Evolutionary conservation across 768 basidiomycete species (phyloP).

Genomic region (Pleurotus salmoneostramineus): DNA sequence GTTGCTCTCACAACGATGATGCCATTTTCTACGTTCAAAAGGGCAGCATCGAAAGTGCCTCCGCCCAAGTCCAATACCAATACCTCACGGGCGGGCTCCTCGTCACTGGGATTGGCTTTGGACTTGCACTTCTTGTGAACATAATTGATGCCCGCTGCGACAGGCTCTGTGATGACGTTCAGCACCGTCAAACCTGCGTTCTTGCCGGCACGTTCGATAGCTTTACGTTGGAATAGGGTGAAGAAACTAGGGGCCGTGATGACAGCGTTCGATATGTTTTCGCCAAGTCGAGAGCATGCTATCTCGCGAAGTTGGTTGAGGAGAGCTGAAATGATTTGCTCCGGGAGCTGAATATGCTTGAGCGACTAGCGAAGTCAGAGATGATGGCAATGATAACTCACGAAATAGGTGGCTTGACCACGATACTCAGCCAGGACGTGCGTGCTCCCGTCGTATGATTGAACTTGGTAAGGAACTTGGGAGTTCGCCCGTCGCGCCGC

Average conservation of each 20-base stretch:
- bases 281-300: slow-evolving; percentile 65
- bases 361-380: neutral
- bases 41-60: slow-evolving; percentile 71
- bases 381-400: slow-evolving; percentile 20
- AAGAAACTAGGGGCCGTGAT: slow-evolving; percentile 53
- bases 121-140: slow-evolving; percentile 53
- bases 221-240: slow-evolving; percentile 62
- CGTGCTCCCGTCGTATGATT: slow-evolving; percentile 43
- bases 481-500: slow-evolving; percentile 43
- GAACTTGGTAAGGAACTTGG: slow-evolving; percentile 47
- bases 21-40: slow-evolving; percentile 64
- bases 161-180: slow-evolving; percentile 68
- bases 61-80: slow-evolving; percentile 74
- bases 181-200: slow-evolving; percentile 64
- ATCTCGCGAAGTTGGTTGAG: slow-evolving; percentile 69
- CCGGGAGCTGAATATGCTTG: slow-evolving; percentile 38
- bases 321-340: slow-evolving; percentile 68
- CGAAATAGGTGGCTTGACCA: slow-evolving; percentile 54
- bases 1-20: slow-evolving; percentile 72
- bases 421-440: slow-evolving; percentile 49
- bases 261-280: slow-evolving; percentile 58
- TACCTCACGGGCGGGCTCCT: slow-evolving; percentile 42
- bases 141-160: slow-evolving; percentile 69
- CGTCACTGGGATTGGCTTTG: slow-evolving; percentile 20
- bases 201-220: slow-evolving; percentile 64